A percentile compares a stretch with the other conserved stretches of the same genome.
Evolutionary conservation across 164 flowering plant species (phyloP).

Genomic region (Buxus sempervirens): DNA sequence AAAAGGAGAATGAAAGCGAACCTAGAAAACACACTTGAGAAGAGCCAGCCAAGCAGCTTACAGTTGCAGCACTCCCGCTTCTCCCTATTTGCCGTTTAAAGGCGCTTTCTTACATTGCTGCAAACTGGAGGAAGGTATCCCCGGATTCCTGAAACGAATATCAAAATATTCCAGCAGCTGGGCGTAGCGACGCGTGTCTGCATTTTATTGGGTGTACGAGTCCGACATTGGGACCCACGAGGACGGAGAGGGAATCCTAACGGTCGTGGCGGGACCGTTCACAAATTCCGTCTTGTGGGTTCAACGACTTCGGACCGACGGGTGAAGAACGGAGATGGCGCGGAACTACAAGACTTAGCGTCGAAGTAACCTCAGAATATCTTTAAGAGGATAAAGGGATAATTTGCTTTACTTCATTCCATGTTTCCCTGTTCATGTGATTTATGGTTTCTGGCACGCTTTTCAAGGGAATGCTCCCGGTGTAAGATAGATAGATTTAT

Average conservation of each 20-base stretch:
- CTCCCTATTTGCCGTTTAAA: slow-evolving; percentile 19
- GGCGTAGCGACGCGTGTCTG: slow-evolving; percentile 5
- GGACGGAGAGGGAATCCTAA: slow-evolving; percentile 24
- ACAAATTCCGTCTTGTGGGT: background rate
- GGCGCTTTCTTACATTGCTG: slow-evolving; percentile 5
- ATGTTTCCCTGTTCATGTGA: too few relatives aligned
- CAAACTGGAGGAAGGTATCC: slow-evolving; percentile 7
- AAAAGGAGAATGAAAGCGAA: too few relatives aligned
- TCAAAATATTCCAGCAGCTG: slow-evolving; percentile 3
- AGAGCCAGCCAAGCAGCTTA: slow-evolving; percentile 7
- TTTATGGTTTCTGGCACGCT: too few relatives aligned
- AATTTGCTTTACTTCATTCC: too few relatives aligned
- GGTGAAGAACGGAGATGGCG: slow-evolving; percentile 1
- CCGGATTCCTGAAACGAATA: slow-evolving; percentile 1
- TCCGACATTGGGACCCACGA: background rate
- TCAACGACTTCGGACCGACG: background rate
- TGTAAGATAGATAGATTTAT: too few relatives aligned
- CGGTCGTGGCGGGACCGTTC: slow-evolving; percentile 19
- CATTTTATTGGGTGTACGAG: background rate
- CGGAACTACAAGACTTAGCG: background rate
- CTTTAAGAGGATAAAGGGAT: background rate
- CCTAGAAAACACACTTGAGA: slow-evolving; percentile 16
- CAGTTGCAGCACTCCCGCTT: slow-evolving; percentile 29
- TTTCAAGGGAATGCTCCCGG: too few relatives aligned
- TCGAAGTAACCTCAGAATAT: background rate